Evolutionary conservation across 176 grass and related monocot genomes (phyloP).

Genomic region (Aegilops longissima): DNA sequence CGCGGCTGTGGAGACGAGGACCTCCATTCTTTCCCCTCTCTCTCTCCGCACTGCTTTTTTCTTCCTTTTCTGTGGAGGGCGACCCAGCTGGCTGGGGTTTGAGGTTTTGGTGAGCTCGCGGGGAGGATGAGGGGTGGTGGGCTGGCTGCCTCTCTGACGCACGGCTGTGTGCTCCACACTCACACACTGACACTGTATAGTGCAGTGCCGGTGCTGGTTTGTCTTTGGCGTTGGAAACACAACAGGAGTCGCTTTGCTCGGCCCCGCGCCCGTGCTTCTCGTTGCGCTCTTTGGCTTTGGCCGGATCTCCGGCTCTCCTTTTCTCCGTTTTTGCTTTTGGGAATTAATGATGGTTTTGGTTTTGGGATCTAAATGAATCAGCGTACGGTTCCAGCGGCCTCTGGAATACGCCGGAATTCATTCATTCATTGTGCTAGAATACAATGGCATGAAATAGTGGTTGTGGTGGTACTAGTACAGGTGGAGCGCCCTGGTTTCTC

Average conservation of each 20-base stretch:
- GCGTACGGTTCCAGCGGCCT: background rate
- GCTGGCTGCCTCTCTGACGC: background rate
- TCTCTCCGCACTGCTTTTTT: no score
- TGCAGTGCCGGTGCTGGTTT: background rate
- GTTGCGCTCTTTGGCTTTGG: slow-evolving; percentile 14
- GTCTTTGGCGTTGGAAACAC: background rate
- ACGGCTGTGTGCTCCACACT: background rate
- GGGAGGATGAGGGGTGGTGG: slow-evolving; percentile 38
- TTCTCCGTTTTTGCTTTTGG: background rate
- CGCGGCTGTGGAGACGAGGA: slow-evolving; percentile 34
- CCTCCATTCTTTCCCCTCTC: slow-evolving; percentile 15
- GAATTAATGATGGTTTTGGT: background rate
- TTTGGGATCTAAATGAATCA: background rate
- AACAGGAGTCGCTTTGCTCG: slow-evolving; percentile 32
- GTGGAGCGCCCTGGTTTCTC: background rate
- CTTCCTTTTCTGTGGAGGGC: slow-evolving; percentile 25
- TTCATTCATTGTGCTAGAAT: background rate
- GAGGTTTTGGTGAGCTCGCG: slow-evolving; percentile 33
- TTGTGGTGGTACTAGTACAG: background rate
- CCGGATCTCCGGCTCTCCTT: background rate
- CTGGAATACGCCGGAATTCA: background rate
- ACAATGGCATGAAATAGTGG: background rate
- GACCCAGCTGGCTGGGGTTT: background rate
- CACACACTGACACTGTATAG: background rate
- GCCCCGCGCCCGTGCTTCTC: background rate